A percentile compares a stretch with the other conserved stretches of the same genome.
Conservation (phyloP, 2,329 filamentous ascomycete species). For the Pyrenophora graminea region DNA sequence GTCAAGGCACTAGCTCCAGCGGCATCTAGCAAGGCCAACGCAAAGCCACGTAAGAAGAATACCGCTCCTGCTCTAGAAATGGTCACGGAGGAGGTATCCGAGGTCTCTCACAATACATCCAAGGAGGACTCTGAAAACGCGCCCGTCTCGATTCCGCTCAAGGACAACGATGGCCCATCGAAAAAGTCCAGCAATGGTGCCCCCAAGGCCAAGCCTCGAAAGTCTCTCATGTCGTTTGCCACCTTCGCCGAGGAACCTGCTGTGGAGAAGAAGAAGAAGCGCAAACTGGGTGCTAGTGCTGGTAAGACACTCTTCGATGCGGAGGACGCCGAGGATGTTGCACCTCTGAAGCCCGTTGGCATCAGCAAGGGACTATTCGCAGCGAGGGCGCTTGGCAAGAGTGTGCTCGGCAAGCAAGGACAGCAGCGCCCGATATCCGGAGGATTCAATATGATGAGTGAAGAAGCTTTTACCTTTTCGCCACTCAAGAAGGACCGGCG, state of each 20-base stretch:
- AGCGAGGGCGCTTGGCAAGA: constrained; percentile 44
- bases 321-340: constrained; percentile 38
- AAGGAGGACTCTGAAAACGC: constrained; percentile 48
- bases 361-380: constrained; percentile 46
- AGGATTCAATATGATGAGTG: constrained; percentile 43
- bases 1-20: constrained; percentile 51
- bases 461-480: constrained; percentile 46
- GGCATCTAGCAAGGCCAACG: constrained; percentile 51
- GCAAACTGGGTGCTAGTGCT: constrained; percentile 67
- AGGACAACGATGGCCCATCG: constrained; percentile 37
- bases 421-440: constrained; percentile 36
- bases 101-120: constrained; percentile 33
- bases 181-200: constrained; percentile 38
- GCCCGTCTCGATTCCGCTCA: constrained; percentile 37
- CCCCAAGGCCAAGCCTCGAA: constrained; percentile 50
- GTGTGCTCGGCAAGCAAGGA: constrained; percentile 34
- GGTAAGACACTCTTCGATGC: constrained; percentile 69
- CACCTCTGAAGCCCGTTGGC: constrained; percentile 38
- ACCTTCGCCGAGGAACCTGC: constrained; percentile 48
- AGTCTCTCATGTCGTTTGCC: constrained; percentile 54
- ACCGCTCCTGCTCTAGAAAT: constrained; percentile 47
- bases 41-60: constrained; percentile 49
- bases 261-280: constrained; percentile 60
- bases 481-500: constrained; percentile 49
- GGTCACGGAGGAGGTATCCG: constrained; percentile 50